phyloP scores from a whole-genome alignment of 2,329 filamentous ascomycete genomes.

The Biscogniauxia sp. region DNA sequence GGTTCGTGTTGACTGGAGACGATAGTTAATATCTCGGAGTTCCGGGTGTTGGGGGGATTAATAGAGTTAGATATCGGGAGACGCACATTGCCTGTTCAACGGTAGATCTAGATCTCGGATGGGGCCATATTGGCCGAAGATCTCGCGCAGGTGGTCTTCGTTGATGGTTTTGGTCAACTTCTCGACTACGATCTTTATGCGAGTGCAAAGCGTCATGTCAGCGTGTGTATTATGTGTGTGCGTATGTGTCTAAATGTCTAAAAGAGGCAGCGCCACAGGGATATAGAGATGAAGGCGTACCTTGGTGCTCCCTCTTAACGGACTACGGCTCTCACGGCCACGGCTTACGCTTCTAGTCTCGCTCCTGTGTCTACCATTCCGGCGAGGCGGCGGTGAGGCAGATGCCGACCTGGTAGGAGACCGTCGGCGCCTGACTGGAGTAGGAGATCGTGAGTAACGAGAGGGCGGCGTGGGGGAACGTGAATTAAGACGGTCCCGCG shows the following conservation, averaged over 20 bases:
- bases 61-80: background rate
- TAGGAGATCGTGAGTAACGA: slow-evolving; percentile 38
- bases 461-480: slow-evolving; percentile 37
- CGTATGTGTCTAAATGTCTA: background rate
- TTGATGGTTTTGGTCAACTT: slow-evolving; percentile 94
- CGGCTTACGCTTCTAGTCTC: slow-evolving; percentile 25
- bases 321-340: slow-evolving; percentile 29
- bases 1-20: slow-evolving; percentile 73
- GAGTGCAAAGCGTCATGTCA: background rate
- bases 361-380: slow-evolving; percentile 36
- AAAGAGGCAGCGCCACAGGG: background rate
- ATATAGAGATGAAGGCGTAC: slow-evolving; percentile 13
- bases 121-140: slow-evolving; percentile 83
- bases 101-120: slow-evolving; percentile 89
- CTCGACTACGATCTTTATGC: slow-evolving; percentile 84
- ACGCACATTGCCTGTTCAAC: slow-evolving; percentile 75
- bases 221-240: background rate
- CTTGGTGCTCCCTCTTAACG: slow-evolving; percentile 33
- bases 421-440: slow-evolving; percentile 27
- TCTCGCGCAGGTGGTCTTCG: slow-evolving; percentile 82
- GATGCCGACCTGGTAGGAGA: slow-evolving; percentile 30
- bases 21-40: slow-evolving; percentile 15
- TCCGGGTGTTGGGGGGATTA: background rate
- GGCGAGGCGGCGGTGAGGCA: slow-evolving; percentile 28
- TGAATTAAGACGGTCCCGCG: slow-evolving; percentile 29